Conservation (phyloP, 495 filamentous ascomycete species). For the Xylaria venustula region DNA sequence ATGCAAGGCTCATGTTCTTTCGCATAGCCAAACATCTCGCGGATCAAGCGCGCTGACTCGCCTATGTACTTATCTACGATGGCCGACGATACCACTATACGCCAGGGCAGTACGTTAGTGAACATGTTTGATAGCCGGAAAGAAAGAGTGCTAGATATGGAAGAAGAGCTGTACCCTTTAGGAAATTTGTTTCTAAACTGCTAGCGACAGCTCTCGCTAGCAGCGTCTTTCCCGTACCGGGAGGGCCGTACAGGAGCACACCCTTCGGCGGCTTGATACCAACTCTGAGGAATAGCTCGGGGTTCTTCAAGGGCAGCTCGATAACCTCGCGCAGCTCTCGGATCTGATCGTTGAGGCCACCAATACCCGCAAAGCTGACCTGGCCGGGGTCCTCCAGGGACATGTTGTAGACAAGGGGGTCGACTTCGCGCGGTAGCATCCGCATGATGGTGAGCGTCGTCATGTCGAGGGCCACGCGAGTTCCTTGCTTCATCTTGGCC, state of each 20-base stretch:
- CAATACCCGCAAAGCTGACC: conserved; percentile 98
- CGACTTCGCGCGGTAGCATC: conserved; percentile 98
- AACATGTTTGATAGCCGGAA: background rate
- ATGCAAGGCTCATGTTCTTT: conserved; percentile 99
- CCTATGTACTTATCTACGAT: conserved; percentile 99
- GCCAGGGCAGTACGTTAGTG: conserved; percentile 14
- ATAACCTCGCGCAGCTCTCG: conserved; percentile 97
- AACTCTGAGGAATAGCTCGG: conserved; percentile 92
- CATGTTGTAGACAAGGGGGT: conserved; percentile 99
- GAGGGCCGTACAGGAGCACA: conserved; percentile 94
- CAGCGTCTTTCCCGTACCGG: conserved; percentile 96
- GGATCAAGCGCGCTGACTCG: conserved; percentile 93
- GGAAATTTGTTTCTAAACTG: conserved; percentile 95
- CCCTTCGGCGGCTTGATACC: conserved; percentile 99
- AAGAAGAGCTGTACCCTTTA: conserved; percentile 68
- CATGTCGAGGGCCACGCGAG: conserved; percentile 98
- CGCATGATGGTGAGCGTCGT: conserved; percentile 99
- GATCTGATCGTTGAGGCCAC: conserved; percentile 98
- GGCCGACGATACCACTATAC: conserved; percentile 92
- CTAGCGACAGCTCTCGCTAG: conserved; percentile 95
- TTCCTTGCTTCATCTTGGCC: conserved; percentile 93
- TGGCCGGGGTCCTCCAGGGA: conserved; percentile 97
- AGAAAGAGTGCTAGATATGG: conserved; percentile 1
- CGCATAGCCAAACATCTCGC: conserved; percentile 99
- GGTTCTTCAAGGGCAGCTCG: conserved; percentile 97